A percentile compares a stretch with the other conserved stretches of the same genome.
Evolutionary conservation across 2,329 filamentous ascomycete species (phyloP).

Genomic region (Chrysosporium keratinophilum): DNA sequence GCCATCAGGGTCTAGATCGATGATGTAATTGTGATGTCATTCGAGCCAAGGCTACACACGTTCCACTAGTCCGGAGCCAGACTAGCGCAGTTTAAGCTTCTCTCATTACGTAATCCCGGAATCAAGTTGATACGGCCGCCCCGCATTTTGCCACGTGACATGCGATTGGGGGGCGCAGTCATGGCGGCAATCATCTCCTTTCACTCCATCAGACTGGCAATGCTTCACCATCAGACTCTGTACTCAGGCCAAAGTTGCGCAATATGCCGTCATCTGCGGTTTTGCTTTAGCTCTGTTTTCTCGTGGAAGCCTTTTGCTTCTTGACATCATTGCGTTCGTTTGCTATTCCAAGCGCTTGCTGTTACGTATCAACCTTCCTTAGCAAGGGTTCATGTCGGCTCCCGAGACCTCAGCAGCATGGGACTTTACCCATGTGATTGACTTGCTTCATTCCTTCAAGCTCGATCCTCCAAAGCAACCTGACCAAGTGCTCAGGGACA

Average conservation of each 20-base stretch:
- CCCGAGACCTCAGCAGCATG: slow-evolving; percentile 26
- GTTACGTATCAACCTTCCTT: not conserved
- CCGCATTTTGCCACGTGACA: not conserved
- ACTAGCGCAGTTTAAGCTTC: not conserved
- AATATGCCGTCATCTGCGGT: not conserved
- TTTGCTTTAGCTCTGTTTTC: not conserved
- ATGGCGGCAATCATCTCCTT: too few relatives aligned
- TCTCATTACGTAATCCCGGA: not conserved
- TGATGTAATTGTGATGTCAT: slow-evolving; percentile 1
- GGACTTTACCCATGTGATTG: slow-evolving; percentile 39
- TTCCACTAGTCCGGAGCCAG: not conserved
- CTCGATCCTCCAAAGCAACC: not conserved
- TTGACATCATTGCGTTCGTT: not conserved
- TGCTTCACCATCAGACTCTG: too few relatives aligned
- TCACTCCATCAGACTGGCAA: not conserved
- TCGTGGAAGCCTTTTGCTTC: not conserved
- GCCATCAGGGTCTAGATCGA: not conserved
- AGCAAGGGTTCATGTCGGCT: slow-evolving; percentile 20
- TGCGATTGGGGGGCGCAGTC: too few relatives aligned
- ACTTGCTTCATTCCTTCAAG: slow-evolving; percentile 30
- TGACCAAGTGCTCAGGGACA: not conserved
- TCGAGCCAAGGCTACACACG: not conserved
- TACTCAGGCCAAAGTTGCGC: not conserved
- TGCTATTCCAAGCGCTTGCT: not conserved
- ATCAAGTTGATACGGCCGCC: not conserved